Evolutionary conservation across 768 basidiomycete species (phyloP).

Genomic region (Fomitopsis pulvina): DNA sequence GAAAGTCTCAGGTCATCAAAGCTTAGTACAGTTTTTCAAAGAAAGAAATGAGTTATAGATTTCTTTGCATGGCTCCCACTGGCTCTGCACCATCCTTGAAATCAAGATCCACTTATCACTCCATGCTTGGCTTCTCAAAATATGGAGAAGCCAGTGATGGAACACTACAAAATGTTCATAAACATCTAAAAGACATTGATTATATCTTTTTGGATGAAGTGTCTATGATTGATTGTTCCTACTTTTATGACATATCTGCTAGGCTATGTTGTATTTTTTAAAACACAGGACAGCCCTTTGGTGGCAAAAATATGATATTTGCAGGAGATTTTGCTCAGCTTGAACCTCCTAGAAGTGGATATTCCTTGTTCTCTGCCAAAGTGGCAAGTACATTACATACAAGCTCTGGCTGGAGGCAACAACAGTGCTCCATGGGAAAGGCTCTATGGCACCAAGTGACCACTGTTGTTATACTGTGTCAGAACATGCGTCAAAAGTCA

Average conservation of each 20-base stretch:
- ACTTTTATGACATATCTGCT: constrained; percentile 21
- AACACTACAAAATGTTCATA: not conserved
- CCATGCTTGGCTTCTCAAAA: constrained; percentile 7
- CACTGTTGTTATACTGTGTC: constrained; percentile 13
- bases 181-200: constrained; percentile 21
- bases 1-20: constrained; percentile 19
- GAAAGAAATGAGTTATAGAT: constrained; percentile 6
- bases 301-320: constrained; percentile 36
- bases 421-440: constrained; percentile 10
- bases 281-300: constrained; percentile 23
- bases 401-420: not conserved
- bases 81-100: constrained; percentile 16
- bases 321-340: constrained; percentile 43
- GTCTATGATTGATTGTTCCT: constrained; percentile 32
- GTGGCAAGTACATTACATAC: not conserved
- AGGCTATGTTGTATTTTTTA: constrained; percentile 15
- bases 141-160: not conserved
- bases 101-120: constrained; percentile 19
- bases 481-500: constrained; percentile 14
- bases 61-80: constrained; percentile 17
- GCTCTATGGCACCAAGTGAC: constrained; percentile 14
- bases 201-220: constrained; percentile 39
- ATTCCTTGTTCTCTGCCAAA: constrained; percentile 16
- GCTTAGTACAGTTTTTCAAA: constrained; percentile 7
- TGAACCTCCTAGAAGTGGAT: constrained; percentile 21